phyloP scores from a whole-genome alignment of 176 grass and related monocot genomes.

The Aechmea fasciata region DNA sequence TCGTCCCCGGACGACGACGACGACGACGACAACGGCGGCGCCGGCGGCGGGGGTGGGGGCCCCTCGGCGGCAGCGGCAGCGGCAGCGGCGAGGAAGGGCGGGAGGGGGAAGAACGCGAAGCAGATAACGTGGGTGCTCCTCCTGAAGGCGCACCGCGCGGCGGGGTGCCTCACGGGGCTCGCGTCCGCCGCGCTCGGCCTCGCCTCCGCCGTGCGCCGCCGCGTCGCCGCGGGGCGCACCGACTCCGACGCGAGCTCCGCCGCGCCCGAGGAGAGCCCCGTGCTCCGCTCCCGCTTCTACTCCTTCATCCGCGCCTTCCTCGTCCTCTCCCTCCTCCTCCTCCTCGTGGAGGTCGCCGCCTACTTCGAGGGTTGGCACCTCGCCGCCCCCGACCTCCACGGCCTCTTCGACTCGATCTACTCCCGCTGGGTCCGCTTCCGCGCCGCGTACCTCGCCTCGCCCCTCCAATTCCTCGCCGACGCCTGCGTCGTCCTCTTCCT shows the following conservation, averaged over 20 bases:
- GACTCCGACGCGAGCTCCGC: conserved; percentile 47
- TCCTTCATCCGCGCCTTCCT: conserved; percentile 74
- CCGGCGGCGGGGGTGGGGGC: background rate
- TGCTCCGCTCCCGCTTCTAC: conserved; percentile 68
- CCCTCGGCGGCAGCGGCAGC: conserved; percentile 1
- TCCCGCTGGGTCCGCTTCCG: conserved; percentile 68
- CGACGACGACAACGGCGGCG: conserved; percentile 37
- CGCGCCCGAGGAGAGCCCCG: conserved; percentile 51
- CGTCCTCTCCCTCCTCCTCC: conserved; percentile 56
- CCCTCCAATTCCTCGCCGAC: conserved; percentile 80
- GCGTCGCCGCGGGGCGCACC: conserved; percentile 56
- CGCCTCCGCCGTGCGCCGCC: conserved; percentile 47
- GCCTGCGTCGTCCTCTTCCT: conserved; percentile 90
- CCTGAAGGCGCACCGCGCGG: conserved; percentile 88
- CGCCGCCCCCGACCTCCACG: conserved; percentile 28
- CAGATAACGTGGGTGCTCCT: conserved; percentile 99
- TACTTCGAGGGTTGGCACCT: conserved; percentile 70
- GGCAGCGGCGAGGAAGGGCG: conserved; percentile 27
- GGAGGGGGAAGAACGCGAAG: conserved; percentile 80
- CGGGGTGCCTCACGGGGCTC: conserved; percentile 66
- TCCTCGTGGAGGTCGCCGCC: conserved; percentile 54
- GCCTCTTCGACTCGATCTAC: conserved; percentile 58
- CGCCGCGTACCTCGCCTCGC: conserved; percentile 63
- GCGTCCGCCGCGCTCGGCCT: conserved; percentile 53
- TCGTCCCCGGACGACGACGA: conserved; percentile 64